A percentile compares a stretch with the other conserved stretches of the same genome.
These are phyloP conservation scores for Rhizopogon salebrosus DNA, from an alignment of 768 basidiomycete genomes.

Conservation along the genomic window DNA sequence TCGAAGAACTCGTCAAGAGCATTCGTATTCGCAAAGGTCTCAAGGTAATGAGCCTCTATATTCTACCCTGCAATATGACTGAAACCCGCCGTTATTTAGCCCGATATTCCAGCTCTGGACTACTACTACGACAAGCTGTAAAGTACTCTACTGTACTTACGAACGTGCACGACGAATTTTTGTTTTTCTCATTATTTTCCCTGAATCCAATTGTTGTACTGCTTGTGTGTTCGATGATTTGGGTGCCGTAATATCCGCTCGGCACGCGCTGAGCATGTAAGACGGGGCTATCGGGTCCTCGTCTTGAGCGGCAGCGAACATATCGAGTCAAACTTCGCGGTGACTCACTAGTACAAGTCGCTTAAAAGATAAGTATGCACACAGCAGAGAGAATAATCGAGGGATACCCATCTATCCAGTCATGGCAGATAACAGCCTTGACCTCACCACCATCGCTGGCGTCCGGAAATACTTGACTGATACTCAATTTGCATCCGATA, in stretches of 20 bases:
- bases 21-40: slow-evolving; percentile 95
- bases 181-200: slow-evolving; percentile 12
- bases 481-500: slow-evolving; percentile 43
- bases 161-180: slow-evolving; percentile 6
- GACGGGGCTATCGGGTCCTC: neutral
- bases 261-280: neutral
- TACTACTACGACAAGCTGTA: slow-evolving; percentile 93
- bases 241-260: neutral
- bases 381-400: neutral
- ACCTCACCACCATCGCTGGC: slow-evolving; percentile 27
- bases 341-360: too few species aligned
- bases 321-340: neutral
- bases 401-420: neutral
- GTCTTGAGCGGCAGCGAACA: neutral
- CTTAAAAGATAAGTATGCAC: neutral
- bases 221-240: neutral
- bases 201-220: slow-evolving; percentile 10
- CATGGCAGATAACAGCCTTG: slow-evolving; percentile 14
- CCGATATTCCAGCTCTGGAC: slow-evolving; percentile 83
- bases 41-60: slow-evolving; percentile 47
- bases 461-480: slow-evolving; percentile 38
- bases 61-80: neutral
- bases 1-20: slow-evolving; percentile 74
- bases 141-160: slow-evolving; percentile 13
- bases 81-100: slow-evolving; percentile 38